A percentile compares a stretch with the other conserved stretches of the same genome.
Conservation (phyloP, 352 stramenopile species). For the Aphanomyces cochlioides region DNA sequence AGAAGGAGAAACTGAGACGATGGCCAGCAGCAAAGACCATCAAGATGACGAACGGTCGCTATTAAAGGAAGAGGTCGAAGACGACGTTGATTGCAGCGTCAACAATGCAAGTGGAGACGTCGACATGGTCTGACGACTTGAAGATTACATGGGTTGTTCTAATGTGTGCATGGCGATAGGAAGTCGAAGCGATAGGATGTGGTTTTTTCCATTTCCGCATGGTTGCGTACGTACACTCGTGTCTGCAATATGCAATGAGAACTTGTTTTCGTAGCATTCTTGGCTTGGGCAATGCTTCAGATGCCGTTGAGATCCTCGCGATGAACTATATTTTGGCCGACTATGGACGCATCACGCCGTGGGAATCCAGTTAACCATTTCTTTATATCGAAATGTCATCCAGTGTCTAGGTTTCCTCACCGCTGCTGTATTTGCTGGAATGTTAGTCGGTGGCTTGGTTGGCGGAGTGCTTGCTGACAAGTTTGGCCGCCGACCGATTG, state of each 20-base stretch:
- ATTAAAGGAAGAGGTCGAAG: background rate
- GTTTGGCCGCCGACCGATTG: constrained; percentile 72
- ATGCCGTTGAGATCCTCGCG: constrained; percentile 88
- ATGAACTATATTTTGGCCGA: constrained; percentile 89
- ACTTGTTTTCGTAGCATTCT: constrained; percentile 60
- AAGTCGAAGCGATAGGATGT: constrained; percentile 73
- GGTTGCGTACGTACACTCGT: constrained; percentile 54
- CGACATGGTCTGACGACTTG: background rate
- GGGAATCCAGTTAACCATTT: constrained; percentile 55
- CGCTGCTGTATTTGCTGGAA: constrained; percentile 85
- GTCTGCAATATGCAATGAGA: constrained; percentile 23
- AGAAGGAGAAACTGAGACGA: background rate
- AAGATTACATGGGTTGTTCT: background rate
- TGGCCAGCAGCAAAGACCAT: background rate
- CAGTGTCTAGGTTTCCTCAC: constrained; percentile 68
- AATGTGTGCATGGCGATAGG: constrained; percentile 32
- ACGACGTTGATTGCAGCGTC: background rate
- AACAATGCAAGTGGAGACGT: background rate
- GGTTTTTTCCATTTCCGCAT: constrained; percentile 66
- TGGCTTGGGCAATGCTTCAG: constrained; percentile 78
- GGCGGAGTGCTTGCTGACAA: constrained; percentile 71
- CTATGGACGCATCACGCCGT: constrained; percentile 64
- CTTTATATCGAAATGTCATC: constrained; percentile 27
- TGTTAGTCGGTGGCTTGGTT: constrained; percentile 77
- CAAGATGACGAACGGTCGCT: constrained; percentile 7